phyloP scores from a whole-genome alignment of 148 eudicot genomes.

The Chenopodium formosanum region DNA sequence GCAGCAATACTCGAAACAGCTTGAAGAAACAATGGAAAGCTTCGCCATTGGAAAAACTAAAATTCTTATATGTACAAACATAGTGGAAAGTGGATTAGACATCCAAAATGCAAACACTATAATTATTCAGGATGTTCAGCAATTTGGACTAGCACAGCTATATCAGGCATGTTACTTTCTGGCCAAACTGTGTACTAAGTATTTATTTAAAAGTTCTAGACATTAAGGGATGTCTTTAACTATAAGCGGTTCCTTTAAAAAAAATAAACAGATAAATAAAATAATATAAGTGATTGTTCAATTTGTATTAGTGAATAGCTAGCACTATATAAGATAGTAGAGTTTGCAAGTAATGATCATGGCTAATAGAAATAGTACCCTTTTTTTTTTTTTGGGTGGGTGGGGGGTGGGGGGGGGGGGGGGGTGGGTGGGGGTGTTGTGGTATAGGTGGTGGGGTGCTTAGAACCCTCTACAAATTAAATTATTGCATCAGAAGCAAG shows the following conservation, averaged over 20 bases:
- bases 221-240: neutral
- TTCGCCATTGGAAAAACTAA: conserved; percentile 67
- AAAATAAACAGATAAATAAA: no score
- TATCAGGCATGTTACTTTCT: conserved; percentile 65
- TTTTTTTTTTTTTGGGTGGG: no score
- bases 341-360: neutral
- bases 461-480: neutral
- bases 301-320: neutral
- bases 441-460: neutral
- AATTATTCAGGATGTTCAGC: conserved; percentile 90
- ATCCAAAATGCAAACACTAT: conserved; percentile 98
- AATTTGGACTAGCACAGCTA: conserved; percentile 93
- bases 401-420: no score
- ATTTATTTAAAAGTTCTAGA: neutral
- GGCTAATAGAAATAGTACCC: neutral
- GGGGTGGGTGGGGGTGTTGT: no score
- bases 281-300: neutral
- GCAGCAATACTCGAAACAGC: conserved; percentile 96
- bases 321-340: neutral
- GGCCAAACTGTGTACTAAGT: neutral
- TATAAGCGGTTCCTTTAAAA: neutral
- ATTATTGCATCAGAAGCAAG: neutral
- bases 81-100: conserved; percentile 96
- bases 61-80: conserved; percentile 87
- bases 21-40: conserved; percentile 92